phyloP scores from a whole-genome alignment of 345 rosid genomes.

The Leavenworthia alabamica region DNA sequence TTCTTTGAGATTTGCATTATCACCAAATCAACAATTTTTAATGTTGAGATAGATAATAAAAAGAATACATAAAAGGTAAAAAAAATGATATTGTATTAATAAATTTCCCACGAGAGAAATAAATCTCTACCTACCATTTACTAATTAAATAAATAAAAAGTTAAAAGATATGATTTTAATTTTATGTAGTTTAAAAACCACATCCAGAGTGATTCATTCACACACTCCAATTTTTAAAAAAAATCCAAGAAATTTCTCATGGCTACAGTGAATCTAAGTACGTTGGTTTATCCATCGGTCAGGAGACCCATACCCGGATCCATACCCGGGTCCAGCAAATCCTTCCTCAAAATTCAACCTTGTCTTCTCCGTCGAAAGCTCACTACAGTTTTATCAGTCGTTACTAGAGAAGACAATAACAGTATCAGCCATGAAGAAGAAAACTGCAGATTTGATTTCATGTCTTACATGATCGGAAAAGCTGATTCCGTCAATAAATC shows the following conservation, averaged over 20 bases:
- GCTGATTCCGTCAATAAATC: conserved; percentile 58
- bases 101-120: background rate
- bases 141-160: too few relatives aligned
- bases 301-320: conserved; percentile 34
- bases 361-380: conserved; percentile 10
- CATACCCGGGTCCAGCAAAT: background rate
- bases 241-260: conserved; percentile 9
- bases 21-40: too few relatives aligned
- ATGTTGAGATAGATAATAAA: background rate
- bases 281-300: conserved; percentile 29
- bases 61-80: background rate
- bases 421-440: background rate
- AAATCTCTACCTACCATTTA: background rate
- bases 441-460: conserved; percentile 54
- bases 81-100: background rate
- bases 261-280: conserved; percentile 41
- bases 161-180: too few relatives aligned
- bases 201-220: background rate
- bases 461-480: conserved; percentile 57
- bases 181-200: background rate
- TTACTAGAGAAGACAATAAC: conserved; percentile 28
- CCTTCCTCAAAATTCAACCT: conserved; percentile 8
- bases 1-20: too few relatives aligned
- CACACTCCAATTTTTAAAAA: background rate
- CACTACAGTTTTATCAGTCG: conserved; percentile 23